Evolutionary conservation across 1,139 yeast genomes (phyloP), one percentile per base, ranked within the genome.

Genomic region (Kluyveromyces marxianus): DNA sequence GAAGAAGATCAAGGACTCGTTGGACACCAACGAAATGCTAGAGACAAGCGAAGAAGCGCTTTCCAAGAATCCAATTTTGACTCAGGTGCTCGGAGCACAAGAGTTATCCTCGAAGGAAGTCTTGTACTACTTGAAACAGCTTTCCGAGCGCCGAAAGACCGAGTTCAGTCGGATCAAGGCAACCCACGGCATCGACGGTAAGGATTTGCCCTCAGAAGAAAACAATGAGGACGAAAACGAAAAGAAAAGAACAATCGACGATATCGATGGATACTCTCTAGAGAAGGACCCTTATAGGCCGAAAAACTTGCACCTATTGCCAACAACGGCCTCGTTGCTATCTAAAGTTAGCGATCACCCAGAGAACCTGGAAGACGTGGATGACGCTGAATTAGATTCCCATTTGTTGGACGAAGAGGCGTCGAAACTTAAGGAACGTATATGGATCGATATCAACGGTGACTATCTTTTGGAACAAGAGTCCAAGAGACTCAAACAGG

Each of bases 371-470:
- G 81, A 79, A 32, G 95, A 87, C 58, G 85, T 86, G 8, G 95
- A 87, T 54, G 97, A 89, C 59, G 85, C 78, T 25, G 95, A 89
- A 57, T 69, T 86, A 7, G 79, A 77, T 3, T 66, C 69, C 0
- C 71, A 81, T 38, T 60, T 86, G 42, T 69, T 92, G 46, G 74
- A 77, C 3, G 80, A 76, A 42, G 84, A 79, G 41, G 96, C 92
- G 54, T 74, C 79, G 8, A 67, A 70, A 47, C 59, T 81, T 57
- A 90, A 87, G 65, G 89, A 86, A 54, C 73, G 83, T 50, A 77
- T 89, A 4, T 92, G 98, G 97, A 79, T 85, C 47, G 89, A 94
- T 1, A 72, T 87, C 45, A 88, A 92, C 65, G 86, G 85, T 49
- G 97, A 90, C 32, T 94, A 81, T 58, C 69, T 92, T 48, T 66